Conservation (phyloP, 306 rosid species). For the Rubus parviflorus region DNA sequence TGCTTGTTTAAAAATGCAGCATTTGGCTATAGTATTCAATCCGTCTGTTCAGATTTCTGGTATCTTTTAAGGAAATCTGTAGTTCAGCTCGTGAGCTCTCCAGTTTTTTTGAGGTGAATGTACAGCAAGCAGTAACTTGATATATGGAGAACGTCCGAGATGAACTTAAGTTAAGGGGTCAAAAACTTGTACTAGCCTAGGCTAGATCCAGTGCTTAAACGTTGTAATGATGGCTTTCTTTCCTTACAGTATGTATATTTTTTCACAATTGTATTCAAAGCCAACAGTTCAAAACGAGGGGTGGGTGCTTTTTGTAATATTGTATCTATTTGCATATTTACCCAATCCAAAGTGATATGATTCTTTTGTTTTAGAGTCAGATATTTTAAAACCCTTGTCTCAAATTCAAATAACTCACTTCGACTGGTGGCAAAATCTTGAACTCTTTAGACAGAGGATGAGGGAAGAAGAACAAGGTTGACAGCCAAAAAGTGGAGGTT, state of each 20-base stretch:
- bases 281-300: background rate
- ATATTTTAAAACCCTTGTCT: background rate
- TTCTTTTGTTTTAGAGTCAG: background rate
- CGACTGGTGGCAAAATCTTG: background rate
- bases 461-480: too few species aligned
- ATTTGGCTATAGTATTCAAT: slow-evolving; percentile 24
- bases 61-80: slow-evolving; percentile 22
- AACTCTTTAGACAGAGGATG: background rate
- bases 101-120: slow-evolving; percentile 18
- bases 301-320: background rate
- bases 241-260: slow-evolving; percentile 14
- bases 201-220: slow-evolving; percentile 4
- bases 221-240: slow-evolving; percentile 6
- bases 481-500: too few species aligned
- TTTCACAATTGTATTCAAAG: background rate
- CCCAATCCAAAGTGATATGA: background rate
- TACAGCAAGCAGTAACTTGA: slow-evolving; percentile 25
- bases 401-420: background rate
- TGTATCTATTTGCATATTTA: slow-evolving; percentile 6
- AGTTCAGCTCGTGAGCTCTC: slow-evolving; percentile 17
- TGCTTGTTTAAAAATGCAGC: slow-evolving; percentile 46
- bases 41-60: slow-evolving; percentile 18
- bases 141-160: background rate
- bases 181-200: slow-evolving; percentile 3
- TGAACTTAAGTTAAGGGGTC: background rate